phyloP scores from a whole-genome alignment of 1,139 yeast genomes.

The Geotrichum klebahnii region DNA sequence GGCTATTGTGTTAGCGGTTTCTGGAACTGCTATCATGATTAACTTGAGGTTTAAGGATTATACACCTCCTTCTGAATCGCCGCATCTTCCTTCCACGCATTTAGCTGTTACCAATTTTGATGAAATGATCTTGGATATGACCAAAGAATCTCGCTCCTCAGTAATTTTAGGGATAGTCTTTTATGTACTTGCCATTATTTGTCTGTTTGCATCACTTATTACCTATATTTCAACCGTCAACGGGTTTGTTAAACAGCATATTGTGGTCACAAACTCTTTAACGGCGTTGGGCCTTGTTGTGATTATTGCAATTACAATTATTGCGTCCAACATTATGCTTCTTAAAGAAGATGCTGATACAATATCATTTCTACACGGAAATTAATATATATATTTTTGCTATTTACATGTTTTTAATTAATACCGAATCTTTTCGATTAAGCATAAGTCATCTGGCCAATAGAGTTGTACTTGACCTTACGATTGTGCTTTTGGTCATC shows the following conservation, averaged over 20 bases:
- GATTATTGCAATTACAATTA: slow-evolving; percentile 25
- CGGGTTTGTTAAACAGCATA: slow-evolving; percentile 29
- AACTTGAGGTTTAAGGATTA: slow-evolving; percentile 20
- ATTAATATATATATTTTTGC: slow-evolving; percentile 3
- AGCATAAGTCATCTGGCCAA: slow-evolving; percentile 52
- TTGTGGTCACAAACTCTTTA: slow-evolving; percentile 27
- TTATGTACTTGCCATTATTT: slow-evolving; percentile 26
- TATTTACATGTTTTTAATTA: slow-evolving; percentile 5
- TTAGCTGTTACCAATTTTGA: neutral
- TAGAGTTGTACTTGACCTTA: slow-evolving; percentile 66
- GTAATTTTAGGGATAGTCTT: slow-evolving; percentile 28
- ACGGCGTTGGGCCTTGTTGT: slow-evolving; percentile 23
- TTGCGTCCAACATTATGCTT: slow-evolving; percentile 13
- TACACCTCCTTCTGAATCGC: no score
- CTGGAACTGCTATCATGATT: slow-evolving; percentile 32
- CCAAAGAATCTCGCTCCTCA: slow-evolving; percentile 10
- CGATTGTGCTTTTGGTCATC: slow-evolving; percentile 88
- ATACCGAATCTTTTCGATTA: slow-evolving; percentile 9
- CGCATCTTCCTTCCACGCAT: no score
- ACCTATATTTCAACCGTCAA: slow-evolving; percentile 29
- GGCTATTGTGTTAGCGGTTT: slow-evolving; percentile 32
- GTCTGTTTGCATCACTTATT: slow-evolving; percentile 25
- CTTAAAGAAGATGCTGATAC: neutral
- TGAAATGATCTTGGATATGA: neutral
- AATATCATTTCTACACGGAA: neutral